Evolutionary conservation across 176 grass and related monocot species (phyloP).

Genomic region (Musa itinerans): DNA sequence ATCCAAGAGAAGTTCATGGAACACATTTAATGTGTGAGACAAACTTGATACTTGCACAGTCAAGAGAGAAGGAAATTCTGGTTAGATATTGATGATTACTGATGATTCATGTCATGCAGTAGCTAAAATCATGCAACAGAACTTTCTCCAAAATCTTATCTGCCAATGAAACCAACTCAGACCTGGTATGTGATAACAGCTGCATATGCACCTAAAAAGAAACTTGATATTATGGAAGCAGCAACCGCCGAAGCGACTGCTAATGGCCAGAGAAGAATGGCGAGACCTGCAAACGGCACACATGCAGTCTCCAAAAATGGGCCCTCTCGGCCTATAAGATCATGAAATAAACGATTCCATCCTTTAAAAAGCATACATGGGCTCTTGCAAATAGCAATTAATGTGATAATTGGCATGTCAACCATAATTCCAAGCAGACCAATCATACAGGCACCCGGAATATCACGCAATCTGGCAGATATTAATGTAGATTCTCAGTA

Average conservation of each 20-base stretch:
- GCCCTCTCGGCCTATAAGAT: conserved; percentile 86
- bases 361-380: conserved; percentile 98
- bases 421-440: conserved; percentile 56
- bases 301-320: conserved; percentile 96
- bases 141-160: too few species aligned
- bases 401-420: conserved; percentile 65
- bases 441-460: conserved; percentile 54
- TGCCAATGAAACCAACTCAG: background rate
- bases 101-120: background rate
- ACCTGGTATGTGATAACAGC: conserved; percentile 92
- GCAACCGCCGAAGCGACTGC: conserved; percentile 63
- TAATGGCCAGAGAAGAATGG: conserved; percentile 94
- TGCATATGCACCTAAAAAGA: conserved; percentile 79
- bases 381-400: conserved; percentile 75
- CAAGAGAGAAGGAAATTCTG: background rate
- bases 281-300: conserved; percentile 93
- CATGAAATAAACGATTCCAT: conserved; percentile 79
- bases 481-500: conserved; percentile 14
- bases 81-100: background rate
- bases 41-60: background rate
- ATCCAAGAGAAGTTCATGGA: conserved; percentile 12
- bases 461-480: conserved; percentile 47
- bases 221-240: conserved; percentile 65
- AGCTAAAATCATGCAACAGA: background rate
- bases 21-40: background rate